Evolutionary conservation across 176 grass and related monocot species (phyloP).

Genomic region (Saccharum spontaneum): DNA sequence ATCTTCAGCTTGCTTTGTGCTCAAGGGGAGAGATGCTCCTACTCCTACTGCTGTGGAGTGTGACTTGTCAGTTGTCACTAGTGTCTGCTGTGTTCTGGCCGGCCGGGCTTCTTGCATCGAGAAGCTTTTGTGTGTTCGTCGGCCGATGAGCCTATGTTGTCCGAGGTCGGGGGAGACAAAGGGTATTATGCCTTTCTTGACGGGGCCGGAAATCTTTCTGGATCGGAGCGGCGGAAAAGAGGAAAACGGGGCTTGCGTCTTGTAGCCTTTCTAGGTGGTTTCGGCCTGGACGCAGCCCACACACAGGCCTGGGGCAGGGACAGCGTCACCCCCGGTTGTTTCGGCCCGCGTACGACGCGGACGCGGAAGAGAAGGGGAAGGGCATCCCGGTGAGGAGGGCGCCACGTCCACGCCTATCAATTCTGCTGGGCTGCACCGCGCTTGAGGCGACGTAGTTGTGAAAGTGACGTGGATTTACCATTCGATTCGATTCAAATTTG

Average conservation of each 20-base stretch:
- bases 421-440: too few relatives aligned
- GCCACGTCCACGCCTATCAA: too few relatives aligned
- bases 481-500: too few relatives aligned
- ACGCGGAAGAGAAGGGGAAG: too few relatives aligned
- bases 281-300: neutral
- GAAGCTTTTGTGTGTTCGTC: neutral
- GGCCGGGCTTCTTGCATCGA: too few relatives aligned
- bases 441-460: too few relatives aligned
- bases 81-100: neutral
- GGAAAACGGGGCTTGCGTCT: neutral
- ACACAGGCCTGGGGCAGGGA: neutral
- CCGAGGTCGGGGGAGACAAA: neutral
- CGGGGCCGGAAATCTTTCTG: neutral
- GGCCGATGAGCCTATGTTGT: neutral
- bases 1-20: slow-evolving; percentile 44
- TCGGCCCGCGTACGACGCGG: too few relatives aligned
- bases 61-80: slow-evolving; percentile 10
- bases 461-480: too few relatives aligned
- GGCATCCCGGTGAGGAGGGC: too few relatives aligned
- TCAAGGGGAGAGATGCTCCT: slow-evolving; percentile 43
- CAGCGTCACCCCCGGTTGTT: too few relatives aligned
- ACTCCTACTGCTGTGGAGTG: neutral
- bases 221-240: neutral
- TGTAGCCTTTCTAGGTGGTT: neutral
- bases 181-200: neutral